These are phyloP conservation scores for Agrostemma githago DNA, from an alignment of 148 eudicot genomes.

Conservation along the genomic window DNA sequence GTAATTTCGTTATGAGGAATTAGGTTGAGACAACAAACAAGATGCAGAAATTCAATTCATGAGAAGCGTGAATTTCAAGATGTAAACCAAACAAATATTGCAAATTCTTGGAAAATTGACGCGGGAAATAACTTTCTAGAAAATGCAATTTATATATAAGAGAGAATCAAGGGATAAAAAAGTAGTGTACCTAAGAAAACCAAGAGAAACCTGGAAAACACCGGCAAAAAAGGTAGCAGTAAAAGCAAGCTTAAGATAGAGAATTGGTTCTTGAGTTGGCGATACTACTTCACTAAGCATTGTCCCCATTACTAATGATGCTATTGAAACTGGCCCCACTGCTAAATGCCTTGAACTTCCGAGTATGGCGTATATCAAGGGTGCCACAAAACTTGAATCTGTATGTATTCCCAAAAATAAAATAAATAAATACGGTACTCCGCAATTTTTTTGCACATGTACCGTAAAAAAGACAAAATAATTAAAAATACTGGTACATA, in stretches of 20 bases:
- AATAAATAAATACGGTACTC: too few relatives aligned
- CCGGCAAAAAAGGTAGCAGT: slow-evolving; percentile 90
- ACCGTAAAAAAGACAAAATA: too few relatives aligned
- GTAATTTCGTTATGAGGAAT: too few relatives aligned
- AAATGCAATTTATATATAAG: too few relatives aligned
- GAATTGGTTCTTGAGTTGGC: slow-evolving; percentile 44
- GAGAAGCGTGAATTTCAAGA: too few relatives aligned
- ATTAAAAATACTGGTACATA: too few relatives aligned
- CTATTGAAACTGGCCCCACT: slow-evolving; percentile 95
- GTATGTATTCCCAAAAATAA: not conserved
- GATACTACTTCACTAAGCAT: slow-evolving; percentile 71
- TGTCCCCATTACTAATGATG: slow-evolving; percentile 79
- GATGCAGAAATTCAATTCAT: too few relatives aligned
- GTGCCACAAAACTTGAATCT: slow-evolving; percentile 99
- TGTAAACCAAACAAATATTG: too few relatives aligned
- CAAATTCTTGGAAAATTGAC: too few relatives aligned
- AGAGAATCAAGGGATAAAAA: too few relatives aligned
- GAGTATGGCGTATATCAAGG: slow-evolving; percentile 72
- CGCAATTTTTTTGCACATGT: not conserved
- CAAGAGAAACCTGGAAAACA: slow-evolving; percentile 73
- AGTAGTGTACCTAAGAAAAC: slow-evolving; percentile 55
- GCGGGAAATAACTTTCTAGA: too few relatives aligned
- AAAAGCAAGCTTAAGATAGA: slow-evolving; percentile 78
- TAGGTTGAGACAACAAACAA: too few relatives aligned
- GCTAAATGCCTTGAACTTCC: slow-evolving; percentile 92